phyloP scores from a whole-genome alignment of 257 asterid species.

The Solanum appendiculatum region DNA sequence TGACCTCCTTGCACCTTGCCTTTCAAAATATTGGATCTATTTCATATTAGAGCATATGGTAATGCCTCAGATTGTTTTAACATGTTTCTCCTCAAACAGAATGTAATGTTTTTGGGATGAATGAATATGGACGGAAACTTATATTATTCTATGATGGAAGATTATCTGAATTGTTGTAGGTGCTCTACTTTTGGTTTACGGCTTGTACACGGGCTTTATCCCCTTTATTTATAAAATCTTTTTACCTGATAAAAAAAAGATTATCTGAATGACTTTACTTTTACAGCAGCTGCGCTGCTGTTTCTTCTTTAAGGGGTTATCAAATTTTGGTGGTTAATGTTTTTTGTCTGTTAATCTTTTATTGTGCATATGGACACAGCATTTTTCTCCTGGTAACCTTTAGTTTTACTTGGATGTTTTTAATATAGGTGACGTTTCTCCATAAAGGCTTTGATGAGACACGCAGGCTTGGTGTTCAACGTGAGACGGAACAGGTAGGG shows the following conservation, averaged over 20 bases:
- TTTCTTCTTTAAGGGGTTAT: neutral
- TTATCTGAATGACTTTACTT: neutral
- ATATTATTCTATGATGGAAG: neutral
- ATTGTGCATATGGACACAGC: neutral
- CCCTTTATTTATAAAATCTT: neutral
- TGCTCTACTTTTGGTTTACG: neutral
- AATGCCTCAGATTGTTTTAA: neutral
- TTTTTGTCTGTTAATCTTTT: neutral
- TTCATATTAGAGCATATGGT: neutral
- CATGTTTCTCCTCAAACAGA: neutral
- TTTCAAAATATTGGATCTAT: neutral
- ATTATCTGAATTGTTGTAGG: neutral
- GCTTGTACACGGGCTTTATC: neutral
- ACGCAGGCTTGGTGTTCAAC: constrained; percentile 91
- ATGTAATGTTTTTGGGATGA: neutral
- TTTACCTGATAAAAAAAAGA: neutral
- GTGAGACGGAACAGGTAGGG: constrained; percentile 82
- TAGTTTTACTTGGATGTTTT: constrained; percentile 7
- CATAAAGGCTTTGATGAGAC: constrained; percentile 98
- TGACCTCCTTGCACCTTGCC: neutral
- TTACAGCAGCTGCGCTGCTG: neutral
- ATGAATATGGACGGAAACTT: neutral
- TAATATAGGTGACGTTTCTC: constrained; percentile 70
- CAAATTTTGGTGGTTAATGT: neutral
- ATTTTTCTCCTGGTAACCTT: neutral